phyloP scores from a whole-genome alignment of 441 rosid genomes.

The Viola pubescens region DNA sequence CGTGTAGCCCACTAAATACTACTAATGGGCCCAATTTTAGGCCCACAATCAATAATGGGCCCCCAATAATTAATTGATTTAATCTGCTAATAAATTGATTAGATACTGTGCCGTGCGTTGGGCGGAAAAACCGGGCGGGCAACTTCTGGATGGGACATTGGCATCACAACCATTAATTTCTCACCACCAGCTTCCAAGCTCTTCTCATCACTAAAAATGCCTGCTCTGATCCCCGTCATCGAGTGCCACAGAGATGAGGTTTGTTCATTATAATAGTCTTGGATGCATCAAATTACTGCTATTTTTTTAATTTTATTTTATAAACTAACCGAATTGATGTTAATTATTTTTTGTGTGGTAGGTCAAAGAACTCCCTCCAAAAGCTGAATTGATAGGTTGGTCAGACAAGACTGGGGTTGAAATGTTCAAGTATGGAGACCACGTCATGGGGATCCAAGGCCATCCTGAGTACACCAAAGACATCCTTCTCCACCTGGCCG shows the following conservation, averaged over 20 bases:
- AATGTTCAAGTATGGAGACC: conserved; percentile 49
- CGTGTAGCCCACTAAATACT: no score
- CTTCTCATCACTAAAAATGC: conserved; percentile 34
- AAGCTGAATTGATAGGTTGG: conserved; percentile 47
- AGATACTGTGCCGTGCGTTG: conserved; percentile 50
- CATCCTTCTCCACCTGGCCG: conserved; percentile 46
- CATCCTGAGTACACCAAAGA: conserved; percentile 64
- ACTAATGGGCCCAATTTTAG: no score
- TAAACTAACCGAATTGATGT: not conserved
- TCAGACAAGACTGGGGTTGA: conserved; percentile 52
- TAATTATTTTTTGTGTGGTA: not conserved
- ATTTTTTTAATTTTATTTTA: not conserved
- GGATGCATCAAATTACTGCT: not conserved
- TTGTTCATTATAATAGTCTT: not conserved
- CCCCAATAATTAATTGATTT: no score
- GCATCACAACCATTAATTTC: conserved; percentile 35
- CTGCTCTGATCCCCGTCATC: conserved; percentile 33
- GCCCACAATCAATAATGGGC: no score
- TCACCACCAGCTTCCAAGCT: conserved; percentile 28
- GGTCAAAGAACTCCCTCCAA: conserved; percentile 46
- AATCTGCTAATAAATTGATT: conserved; percentile 5
- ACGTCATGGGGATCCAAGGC: conserved; percentile 72
- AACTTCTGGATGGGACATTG: conserved; percentile 58
- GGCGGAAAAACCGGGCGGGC: conserved; percentile 53
- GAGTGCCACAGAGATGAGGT: conserved; percentile 69